Evolutionary conservation across 352 stramenopile species (phyloP), one percentile per base, ranked within the genome.

Genomic region (Globisporangium irregulare): DNA sequence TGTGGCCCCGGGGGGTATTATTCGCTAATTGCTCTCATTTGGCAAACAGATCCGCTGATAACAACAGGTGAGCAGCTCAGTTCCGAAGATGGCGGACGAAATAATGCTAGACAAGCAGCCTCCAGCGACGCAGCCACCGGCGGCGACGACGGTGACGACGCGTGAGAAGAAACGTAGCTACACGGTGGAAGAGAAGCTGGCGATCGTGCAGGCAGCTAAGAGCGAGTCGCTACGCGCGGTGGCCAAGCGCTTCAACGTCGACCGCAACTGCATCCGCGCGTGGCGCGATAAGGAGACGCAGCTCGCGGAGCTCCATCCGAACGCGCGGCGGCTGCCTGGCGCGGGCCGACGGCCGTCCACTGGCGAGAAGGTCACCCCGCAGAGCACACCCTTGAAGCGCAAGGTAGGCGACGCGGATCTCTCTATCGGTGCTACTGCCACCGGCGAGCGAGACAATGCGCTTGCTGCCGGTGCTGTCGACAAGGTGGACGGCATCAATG

Each of bases 101-200:
- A 20, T 41, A 27, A 36, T 22, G 25, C 32, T 50, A 48, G 10
- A 27, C n/a, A 59, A 32, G 25, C 32, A 22, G 2, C 27, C 10
- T 4, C 20, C 32, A 4, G 15, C 59, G 24, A 1, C 59, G 4
- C 7, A 43, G 29, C 29, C 29, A 32, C 29, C 29, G 29, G 29
- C 2, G 27, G 27, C 27, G 27, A 32, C 27, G 27, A 32, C 27
- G 27, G 15, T 38, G 22, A 24, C 51, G 24, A 34, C 32, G 32
- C 36, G 53, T 25, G 54, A 83, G 58, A 89, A 89, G 78, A 91
- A 91, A 72, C 84, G 84, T 65, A 90, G 84, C 79, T 92, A 88
- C 67, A 90, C 84, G 3, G 84, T 89, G 25, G 77, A 88, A 57
- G 80, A 92, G 73, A 90, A 90, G 70, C 77, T 90, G 48, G 74